These are phyloP conservation scores for Trichosporon inkin DNA, from an alignment of 1,284 basidiomycete species.

Conservation along the genomic window DNA sequence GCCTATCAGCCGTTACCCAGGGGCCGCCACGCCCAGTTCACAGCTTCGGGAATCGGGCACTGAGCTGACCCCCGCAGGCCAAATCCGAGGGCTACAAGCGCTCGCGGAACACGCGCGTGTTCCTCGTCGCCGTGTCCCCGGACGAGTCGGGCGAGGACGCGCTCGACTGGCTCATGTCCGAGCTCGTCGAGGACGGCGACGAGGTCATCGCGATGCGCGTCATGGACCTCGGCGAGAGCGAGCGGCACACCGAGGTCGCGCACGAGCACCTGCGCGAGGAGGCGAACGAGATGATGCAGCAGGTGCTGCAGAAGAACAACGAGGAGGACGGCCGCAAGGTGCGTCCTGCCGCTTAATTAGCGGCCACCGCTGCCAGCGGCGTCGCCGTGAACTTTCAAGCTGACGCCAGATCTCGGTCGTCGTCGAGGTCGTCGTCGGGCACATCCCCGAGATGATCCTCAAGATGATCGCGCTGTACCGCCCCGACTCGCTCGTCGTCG, in stretches of 20 bases:
- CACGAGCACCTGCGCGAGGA: constrained; percentile 83
- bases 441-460: constrained; percentile 80
- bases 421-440: constrained; percentile 89
- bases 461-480: constrained; percentile 91
- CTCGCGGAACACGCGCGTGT: constrained; percentile 76
- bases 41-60: neutral
- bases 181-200: constrained; percentile 84
- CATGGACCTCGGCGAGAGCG: constrained; percentile 70
- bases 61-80: constrained; percentile 55
- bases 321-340: constrained; percentile 77
- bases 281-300: constrained; percentile 75
- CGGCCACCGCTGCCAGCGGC: neutral
- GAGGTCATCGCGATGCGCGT: constrained; percentile 90
- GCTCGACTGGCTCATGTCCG: constrained; percentile 82
- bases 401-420: constrained; percentile 71
- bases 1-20: no score
- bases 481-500: constrained; percentile 90
- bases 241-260: constrained; percentile 56
- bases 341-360: constrained; percentile 23
- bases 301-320: constrained; percentile 73
- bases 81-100: constrained; percentile 79
- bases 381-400: neutral
- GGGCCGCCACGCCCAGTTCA: no score
- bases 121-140: constrained; percentile 80
- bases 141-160: constrained; percentile 83